Evolutionary conservation across 192 early-diverging fungal species (phyloP).

Genomic region (Backusella parvicylindrica): DNA sequence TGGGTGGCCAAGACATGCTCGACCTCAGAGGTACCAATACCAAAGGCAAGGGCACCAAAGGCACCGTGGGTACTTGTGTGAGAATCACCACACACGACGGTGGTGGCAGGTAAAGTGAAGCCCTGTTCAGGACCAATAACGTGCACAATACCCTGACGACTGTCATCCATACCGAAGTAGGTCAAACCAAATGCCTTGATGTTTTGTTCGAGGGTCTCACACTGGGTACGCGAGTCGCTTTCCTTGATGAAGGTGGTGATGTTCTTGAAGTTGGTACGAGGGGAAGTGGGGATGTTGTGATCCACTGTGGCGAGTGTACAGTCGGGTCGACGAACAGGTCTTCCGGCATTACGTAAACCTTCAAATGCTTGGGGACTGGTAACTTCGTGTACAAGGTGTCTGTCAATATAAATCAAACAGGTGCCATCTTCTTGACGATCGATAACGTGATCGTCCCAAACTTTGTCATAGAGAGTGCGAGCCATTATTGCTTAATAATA

Average conservation of each 20-base stretch:
- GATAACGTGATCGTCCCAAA: slow-evolving; percentile 60
- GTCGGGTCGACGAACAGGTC: slow-evolving; percentile 57
- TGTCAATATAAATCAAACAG: slow-evolving; percentile 65
- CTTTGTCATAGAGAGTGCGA: slow-evolving; percentile 68
- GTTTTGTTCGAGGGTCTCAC: slow-evolving; percentile 63
- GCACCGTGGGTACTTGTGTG: slow-evolving; percentile 75
- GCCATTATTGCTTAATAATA: neutral
- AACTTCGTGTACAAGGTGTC: slow-evolving; percentile 70
- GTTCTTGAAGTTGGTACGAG: slow-evolving; percentile 47
- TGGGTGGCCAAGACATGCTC: slow-evolving; percentile 74
- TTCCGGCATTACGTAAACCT: slow-evolving; percentile 53
- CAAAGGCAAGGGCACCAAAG: slow-evolving; percentile 70
- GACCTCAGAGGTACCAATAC: slow-evolving; percentile 74
- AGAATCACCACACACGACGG: slow-evolving; percentile 70
- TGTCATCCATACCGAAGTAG: slow-evolving; percentile 64
- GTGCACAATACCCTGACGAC: slow-evolving; percentile 70
- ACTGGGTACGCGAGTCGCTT: slow-evolving; percentile 56
- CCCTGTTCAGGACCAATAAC: slow-evolving; percentile 75
- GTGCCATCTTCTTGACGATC: slow-evolving; percentile 55
- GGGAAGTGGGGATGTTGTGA: slow-evolving; percentile 65
- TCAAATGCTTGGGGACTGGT: slow-evolving; percentile 71
- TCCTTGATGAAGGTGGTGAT: slow-evolving; percentile 62
- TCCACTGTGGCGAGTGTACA: slow-evolving; percentile 68
- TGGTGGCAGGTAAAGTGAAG: slow-evolving; percentile 70
- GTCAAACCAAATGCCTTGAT: slow-evolving; percentile 60